Evolutionary conservation across 1,284 basidiomycete genomes (phyloP), one percentile per base, ranked within the genome.

Genomic region (Papiliotrema fonsecae): DNA sequence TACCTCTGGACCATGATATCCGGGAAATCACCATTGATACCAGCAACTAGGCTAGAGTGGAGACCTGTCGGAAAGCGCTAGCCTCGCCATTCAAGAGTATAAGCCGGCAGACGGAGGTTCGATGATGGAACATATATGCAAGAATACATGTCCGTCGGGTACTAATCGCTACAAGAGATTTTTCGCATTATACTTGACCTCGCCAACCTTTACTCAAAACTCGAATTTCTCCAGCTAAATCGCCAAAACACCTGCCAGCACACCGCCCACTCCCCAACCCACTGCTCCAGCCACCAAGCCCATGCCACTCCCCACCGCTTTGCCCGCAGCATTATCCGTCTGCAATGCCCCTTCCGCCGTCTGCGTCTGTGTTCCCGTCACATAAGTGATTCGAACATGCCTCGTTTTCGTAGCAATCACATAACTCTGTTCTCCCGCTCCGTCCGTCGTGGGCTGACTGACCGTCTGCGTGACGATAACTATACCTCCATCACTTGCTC

Each of bases 391-490:
- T 13, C 27, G 35, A 22, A 47, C 45, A 7, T 37, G 24, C 9
- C 36, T 36, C 7, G 45, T 47, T 16, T n/a, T 16, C 7, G 45
- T 47, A 9, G 41, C 41, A 9, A 49, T 38, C 6, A 43, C 47
- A 44, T 27, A 44, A 34, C 47, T 49, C 34, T 25, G 22, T 19
- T 32, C 14, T 6, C 51, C 51, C 4, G 34, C 37, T 16, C 26
- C 26, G 30, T 49, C 51, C 11, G 51, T 52, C 4, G 51, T 52
- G 14, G 35, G 16, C n/a, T 48, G 37, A 19, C 27, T 34, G 22
- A 40, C 25, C 3, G 52, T 54, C 6, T 51, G 14, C 6, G 52
- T 54, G 24, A 54, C 52, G 24, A 51, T 40, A 5, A 54, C 52
- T 13, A 51, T 11, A 19, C 51, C 51, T 14, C 49, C 52, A 26